Conservation (phyloP, 1,284 basidiomycete genomes). For the Filobasidium uniguttulatum region DNA sequence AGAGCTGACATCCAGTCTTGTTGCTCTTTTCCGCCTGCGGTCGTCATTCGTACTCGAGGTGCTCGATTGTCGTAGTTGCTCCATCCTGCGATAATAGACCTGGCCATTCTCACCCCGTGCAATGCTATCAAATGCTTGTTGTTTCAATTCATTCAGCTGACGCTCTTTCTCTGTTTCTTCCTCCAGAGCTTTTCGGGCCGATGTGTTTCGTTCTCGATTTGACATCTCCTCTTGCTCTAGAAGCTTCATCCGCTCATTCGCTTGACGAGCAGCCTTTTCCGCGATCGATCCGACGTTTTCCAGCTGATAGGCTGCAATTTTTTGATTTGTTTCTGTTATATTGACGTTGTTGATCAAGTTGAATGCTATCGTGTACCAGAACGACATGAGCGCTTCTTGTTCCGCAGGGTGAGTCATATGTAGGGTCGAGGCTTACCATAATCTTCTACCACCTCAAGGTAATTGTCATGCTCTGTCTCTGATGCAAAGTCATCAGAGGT, state of each 20-base stretch:
- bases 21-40: conserved; percentile 1
- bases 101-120: conserved; percentile 65
- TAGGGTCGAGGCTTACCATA: conserved; percentile 55
- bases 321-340: conserved; percentile 66
- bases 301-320: conserved; percentile 61
- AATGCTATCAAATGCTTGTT: conserved; percentile 39
- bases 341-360: conserved; percentile 90
- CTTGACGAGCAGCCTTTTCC: conserved; percentile 55
- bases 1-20: conserved; percentile 6
- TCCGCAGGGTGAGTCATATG: too few species aligned
- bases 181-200: conserved; percentile 49
- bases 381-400: background rate
- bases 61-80: conserved; percentile 19
- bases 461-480: conserved; percentile 80
- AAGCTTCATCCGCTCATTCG: conserved; percentile 52
- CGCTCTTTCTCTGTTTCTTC: conserved; percentile 52
- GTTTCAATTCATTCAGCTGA: conserved; percentile 56
- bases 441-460: conserved; percentile 90
- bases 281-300: conserved; percentile 70
- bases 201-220: conserved; percentile 55
- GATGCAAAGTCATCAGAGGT: conserved; percentile 75
- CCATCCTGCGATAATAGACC: conserved; percentile 24
- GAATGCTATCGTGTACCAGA: conserved; percentile 49
- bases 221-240: conserved; percentile 41
- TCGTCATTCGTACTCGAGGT: conserved; percentile 14